phyloP scores from a whole-genome alignment of 352 stramenopile genomes.

The Hyaloperonospora brassicae region DNA sequence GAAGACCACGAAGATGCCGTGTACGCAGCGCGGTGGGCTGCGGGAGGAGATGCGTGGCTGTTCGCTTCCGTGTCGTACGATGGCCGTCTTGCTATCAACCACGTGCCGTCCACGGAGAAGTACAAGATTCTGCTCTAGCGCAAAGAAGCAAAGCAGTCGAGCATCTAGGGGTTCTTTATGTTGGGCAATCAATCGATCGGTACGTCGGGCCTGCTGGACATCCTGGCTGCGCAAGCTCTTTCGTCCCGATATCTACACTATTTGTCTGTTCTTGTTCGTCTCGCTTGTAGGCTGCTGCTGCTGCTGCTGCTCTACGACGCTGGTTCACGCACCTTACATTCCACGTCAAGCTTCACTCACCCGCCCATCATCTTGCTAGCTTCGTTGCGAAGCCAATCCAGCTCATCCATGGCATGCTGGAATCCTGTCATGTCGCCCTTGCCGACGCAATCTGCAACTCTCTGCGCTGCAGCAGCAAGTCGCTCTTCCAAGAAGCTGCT shows the following conservation, averaged over 20 bases:
- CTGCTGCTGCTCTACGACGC: conserved; percentile 28
- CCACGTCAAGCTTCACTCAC: conserved; percentile 29
- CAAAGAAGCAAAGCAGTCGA: conserved; percentile 17
- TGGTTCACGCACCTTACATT: conserved; percentile 25
- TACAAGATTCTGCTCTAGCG: conserved; percentile 97
- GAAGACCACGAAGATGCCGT: conserved; percentile 94
- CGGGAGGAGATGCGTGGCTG: conserved; percentile 91
- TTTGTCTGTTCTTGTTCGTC: conserved; percentile 19
- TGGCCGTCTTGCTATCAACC: conserved; percentile 90
- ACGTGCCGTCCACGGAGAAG: conserved; percentile 98
- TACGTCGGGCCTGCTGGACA: conserved; percentile 22
- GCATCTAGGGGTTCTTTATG: conserved; percentile 25
- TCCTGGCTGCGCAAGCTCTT: conserved; percentile 10
- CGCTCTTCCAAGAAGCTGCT: conserved; percentile 51
- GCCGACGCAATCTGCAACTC: conserved; percentile 62
- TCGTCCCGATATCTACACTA: conserved; percentile 26
- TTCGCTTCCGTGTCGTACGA: conserved; percentile 94
- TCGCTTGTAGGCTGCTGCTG: conserved; percentile 9
- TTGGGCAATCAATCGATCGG: conserved; percentile 13
- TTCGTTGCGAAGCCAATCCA: conserved; percentile 73
- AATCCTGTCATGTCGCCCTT: conserved; percentile 78
- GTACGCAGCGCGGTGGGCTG: conserved; percentile 88
- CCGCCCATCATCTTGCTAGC: conserved; percentile 65
- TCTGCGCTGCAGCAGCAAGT: conserved; percentile 53
- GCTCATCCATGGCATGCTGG: conserved; percentile 72